Conservation (phyloP, 495 filamentous ascomycete species). For the Penicillium atrosanguineum region DNA sequence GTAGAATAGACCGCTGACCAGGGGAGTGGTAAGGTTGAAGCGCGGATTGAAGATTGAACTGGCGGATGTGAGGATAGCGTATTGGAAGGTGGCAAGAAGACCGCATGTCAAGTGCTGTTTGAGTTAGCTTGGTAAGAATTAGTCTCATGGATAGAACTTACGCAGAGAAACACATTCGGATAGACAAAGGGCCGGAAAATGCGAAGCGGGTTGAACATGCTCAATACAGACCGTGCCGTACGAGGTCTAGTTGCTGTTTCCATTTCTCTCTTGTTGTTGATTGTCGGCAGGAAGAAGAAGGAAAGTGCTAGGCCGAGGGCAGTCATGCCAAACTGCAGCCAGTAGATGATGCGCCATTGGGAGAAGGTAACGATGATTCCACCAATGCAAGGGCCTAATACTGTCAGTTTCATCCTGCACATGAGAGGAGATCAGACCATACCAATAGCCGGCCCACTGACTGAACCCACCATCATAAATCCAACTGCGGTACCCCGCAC, state of each 20-base stretch:
- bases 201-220: constrained; percentile 39
- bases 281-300: constrained; percentile 38
- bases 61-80: constrained; percentile 67
- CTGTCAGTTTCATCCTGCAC: background rate
- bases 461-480: constrained; percentile 53
- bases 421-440: constrained; percentile 9
- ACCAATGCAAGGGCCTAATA: constrained; percentile 43
- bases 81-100: constrained; percentile 68
- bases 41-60: constrained; percentile 72
- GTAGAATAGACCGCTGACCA: constrained; percentile 73
- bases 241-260: background rate
- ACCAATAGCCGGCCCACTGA: constrained; percentile 57
- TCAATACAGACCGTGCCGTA: constrained; percentile 13
- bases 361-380: constrained; percentile 56
- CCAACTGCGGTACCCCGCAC: constrained; percentile 55
- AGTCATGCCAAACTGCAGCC: constrained; percentile 54
- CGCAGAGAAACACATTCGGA: constrained; percentile 42
- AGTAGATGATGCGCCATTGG: constrained; percentile 57
- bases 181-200: constrained; percentile 36
- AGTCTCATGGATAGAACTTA: constrained; percentile 16
- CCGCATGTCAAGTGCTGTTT: constrained; percentile 57
- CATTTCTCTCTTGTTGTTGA: constrained; percentile 17
- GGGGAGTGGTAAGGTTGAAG: constrained; percentile 63
- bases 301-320: constrained; percentile 38
- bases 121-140: background rate